Base-by-base conservation (phyloP, 768 basidiomycete genomes). In the Tulasnella sp. region DNA sequence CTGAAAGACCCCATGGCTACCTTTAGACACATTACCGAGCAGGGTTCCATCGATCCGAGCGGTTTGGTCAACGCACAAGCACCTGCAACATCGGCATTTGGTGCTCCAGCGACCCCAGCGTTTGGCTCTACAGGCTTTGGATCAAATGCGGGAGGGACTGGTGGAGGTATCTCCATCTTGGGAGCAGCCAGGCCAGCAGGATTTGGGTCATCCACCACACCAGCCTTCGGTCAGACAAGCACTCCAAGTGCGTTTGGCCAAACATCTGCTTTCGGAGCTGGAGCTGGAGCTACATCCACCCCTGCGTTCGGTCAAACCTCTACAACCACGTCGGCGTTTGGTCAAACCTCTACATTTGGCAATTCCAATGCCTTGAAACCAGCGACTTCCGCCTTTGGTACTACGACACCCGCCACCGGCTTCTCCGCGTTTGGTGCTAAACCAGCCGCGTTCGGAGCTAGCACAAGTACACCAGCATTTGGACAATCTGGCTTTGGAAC, bases 21-120 rank as follows among this genome's bases (percentile, higher is more conserved):
- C 0, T 90, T 88, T 78, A 88, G 91, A 20, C 88, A 90, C 83
- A 91, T 92, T 0, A 79, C 85, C 14, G 88, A 88, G 81, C 86
- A 88, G 22, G 76, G 72, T 76, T 81, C 81, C 31, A 31, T 75
- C 80, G 89, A 88, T 79, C 80, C 80, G 58, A 83, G 85, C 40
- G 74, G 82, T 34, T 28, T 69, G 34, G 14, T 7, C n/a, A 72
- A 83, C 22, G 58, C 82, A 22, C 78, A 34, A 77, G 37, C 80
- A n/a, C 42, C 80, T 44, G 78, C 86, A 76, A 40, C 84, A 28
- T 28, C 74, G 42, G 83, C 86, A 54, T 83, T 74, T 69, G 72
- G 79, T 8, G 77, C 44, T 22, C 69, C 81, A 78, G 22, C 80
- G 22, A 76, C 80, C 40, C 81, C 84, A 42, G 82, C 82, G 6